Percentiles rank a stretch among this genome's conserved stretches.
These are phyloP conservation scores for Agarophyton chilense DNA, from an alignment of 23 red algal genomes.

Conservation along the genomic window DNA sequence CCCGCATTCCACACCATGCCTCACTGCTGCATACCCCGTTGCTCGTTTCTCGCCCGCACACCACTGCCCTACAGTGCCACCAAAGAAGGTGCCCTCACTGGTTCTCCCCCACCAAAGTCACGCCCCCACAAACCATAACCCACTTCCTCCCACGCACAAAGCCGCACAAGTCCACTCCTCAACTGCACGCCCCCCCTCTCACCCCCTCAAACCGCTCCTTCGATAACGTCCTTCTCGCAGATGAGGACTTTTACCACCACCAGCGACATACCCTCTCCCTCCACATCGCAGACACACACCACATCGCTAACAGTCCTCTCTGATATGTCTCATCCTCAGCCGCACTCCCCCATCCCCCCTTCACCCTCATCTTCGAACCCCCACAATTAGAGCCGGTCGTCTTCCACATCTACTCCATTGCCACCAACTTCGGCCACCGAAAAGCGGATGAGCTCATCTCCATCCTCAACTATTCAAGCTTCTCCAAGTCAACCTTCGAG, in stretches of 20 bases:
- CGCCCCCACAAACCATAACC: neutral
- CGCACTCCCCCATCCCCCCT: neutral
- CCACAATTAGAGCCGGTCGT: no score
- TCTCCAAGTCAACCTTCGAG: no score
- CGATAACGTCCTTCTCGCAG: neutral
- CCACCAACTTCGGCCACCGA: neutral
- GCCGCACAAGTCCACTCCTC: neutral
- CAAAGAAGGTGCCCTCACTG: no score
- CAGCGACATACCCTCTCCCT: neutral
- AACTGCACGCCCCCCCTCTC: neutral
- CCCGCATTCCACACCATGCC: no score
- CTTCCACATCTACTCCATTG: neutral
- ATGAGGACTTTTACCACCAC: neutral
- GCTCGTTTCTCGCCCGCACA: no score
- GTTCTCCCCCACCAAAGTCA: no score
- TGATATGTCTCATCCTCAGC: neutral
- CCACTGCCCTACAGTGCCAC: no score
- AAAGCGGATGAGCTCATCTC: no score
- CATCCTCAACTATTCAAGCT: no score
- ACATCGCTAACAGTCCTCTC: neutral
- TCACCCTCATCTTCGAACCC: neutral
- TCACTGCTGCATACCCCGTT: no score
- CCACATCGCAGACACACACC: neutral
- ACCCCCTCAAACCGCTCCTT: neutral
- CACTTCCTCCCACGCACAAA: neutral